phyloP scores from a whole-genome alignment of 306 rosid genomes.

The Macrotyloma uniflorum region DNA sequence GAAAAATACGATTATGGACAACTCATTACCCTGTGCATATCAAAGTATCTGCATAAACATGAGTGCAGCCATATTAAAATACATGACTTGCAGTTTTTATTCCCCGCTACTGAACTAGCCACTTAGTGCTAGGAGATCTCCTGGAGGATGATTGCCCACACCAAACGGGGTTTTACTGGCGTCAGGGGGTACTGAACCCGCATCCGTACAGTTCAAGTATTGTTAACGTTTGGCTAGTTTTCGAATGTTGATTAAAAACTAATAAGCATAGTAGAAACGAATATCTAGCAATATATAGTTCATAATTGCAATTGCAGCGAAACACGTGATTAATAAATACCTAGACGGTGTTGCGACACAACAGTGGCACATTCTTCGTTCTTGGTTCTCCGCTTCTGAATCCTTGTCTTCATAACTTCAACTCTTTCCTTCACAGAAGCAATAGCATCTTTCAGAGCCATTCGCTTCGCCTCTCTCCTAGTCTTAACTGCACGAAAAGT shows the following conservation, averaged over 20 bases:
- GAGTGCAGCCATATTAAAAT: background rate
- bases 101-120: background rate
- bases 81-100: background rate
- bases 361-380: conserved; percentile 54
- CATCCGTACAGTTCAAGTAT: background rate
- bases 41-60: background rate
- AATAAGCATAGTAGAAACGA: background rate
- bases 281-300: background rate
- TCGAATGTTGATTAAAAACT: background rate
- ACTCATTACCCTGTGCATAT: background rate
- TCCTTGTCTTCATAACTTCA: conserved; percentile 48
- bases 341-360: conserved; percentile 52
- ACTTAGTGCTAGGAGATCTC: background rate
- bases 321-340: conserved; percentile 67
- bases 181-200: background rate
- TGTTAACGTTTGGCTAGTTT: background rate
- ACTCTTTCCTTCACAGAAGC: conserved; percentile 52
- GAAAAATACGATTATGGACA: background rate
- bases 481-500: conserved; percentile 55
- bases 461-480: conserved; percentile 72
- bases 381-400: conserved; percentile 50
- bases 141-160: background rate
- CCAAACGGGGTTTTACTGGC: background rate
- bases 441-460: conserved; percentile 62
- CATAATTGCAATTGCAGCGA: background rate